phyloP scores from a whole-genome alignment of 805 yeast genomes.

The Babjeviella inositovora region DNA sequence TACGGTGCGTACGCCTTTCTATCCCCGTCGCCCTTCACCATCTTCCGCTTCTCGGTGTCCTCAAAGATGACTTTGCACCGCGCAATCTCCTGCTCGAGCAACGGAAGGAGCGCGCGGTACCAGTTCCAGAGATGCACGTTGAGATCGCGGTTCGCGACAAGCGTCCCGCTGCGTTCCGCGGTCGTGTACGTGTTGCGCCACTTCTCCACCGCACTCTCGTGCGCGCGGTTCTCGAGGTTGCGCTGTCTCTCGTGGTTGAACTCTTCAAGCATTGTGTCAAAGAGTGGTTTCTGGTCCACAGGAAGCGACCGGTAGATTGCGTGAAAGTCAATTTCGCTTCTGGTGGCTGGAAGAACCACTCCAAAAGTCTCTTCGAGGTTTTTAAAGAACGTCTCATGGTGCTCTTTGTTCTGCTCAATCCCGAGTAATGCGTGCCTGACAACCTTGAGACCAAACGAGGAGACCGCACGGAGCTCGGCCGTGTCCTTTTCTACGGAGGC shows the following conservation, averaged over 20 bases:
- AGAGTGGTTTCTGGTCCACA: conserved; percentile 23
- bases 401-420: conserved; percentile 8
- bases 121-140: conserved; percentile 74
- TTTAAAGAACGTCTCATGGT: conserved; percentile 10
- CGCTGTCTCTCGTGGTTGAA: conserved; percentile 68
- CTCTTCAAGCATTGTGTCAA: conserved; percentile 51
- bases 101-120: conserved; percentile 62
- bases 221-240: conserved; percentile 59
- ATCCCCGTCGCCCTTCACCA: conserved; percentile 10
- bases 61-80: conserved; percentile 29
- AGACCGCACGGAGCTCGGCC: conserved; percentile 45
- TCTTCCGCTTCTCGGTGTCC: conserved; percentile 6
- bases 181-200: conserved; percentile 80
- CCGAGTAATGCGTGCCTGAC: conserved; percentile 58
- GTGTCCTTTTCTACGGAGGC: conserved; percentile 36
- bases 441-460: conserved; percentile 62
- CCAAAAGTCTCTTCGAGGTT: conserved; percentile 12
- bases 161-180: conserved; percentile 33
- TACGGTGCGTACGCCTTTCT: conserved; percentile 64
- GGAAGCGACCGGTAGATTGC: conserved; percentile 41
- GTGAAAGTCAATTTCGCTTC: conserved; percentile 63
- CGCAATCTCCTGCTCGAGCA: conserved; percentile 48
- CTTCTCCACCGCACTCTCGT: conserved; percentile 73
- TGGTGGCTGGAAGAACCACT: conserved; percentile 11
- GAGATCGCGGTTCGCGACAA: conserved; percentile 37